These are phyloP conservation scores for Emergomyces africanus DNA, from an alignment of 2,329 filamentous ascomycete species.

Conservation along the genomic window DNA sequence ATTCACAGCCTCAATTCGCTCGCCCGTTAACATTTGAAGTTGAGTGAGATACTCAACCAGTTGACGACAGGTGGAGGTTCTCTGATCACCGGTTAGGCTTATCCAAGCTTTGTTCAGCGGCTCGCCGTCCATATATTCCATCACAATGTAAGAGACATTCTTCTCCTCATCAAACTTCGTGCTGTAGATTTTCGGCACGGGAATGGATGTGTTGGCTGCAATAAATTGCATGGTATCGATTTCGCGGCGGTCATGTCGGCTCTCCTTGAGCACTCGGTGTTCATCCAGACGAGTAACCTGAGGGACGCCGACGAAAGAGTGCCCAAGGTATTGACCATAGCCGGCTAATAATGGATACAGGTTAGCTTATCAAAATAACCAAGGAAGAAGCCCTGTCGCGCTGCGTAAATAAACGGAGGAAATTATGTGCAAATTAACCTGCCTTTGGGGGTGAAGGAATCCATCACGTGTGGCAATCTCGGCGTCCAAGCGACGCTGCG, in stretches of 20 bases:
- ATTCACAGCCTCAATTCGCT: constrained; percentile 4
- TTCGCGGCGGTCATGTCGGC: background rate
- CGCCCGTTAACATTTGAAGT: background rate
- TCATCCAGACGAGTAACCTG: constrained; percentile 1
- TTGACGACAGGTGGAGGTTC: background rate
- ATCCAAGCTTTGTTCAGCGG: constrained; percentile 1
- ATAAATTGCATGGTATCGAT: constrained; percentile 1
- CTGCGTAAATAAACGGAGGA: background rate
- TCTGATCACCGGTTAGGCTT: background rate
- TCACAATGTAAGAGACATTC: background rate
- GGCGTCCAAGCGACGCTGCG: background rate
- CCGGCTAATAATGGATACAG: background rate
- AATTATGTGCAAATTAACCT: background rate
- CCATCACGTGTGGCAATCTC: background rate
- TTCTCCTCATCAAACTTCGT: background rate
- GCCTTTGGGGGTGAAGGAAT: constrained; percentile 1
- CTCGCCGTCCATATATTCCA: constrained; percentile 1
- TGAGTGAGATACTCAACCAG: constrained; percentile 1
- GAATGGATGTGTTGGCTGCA: constrained; percentile 1
- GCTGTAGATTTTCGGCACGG: background rate
- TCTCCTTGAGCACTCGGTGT: background rate
- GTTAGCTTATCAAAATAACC: background rate
- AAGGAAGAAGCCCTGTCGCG: background rate
- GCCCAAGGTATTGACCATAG: background rate
- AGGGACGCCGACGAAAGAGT: background rate